A percentile compares a stretch with the other conserved stretches of the same genome.
These are phyloP conservation scores for Pleodorina starrii DNA, from an alignment of 139 green algal species.

Conservation along the genomic window DNA sequence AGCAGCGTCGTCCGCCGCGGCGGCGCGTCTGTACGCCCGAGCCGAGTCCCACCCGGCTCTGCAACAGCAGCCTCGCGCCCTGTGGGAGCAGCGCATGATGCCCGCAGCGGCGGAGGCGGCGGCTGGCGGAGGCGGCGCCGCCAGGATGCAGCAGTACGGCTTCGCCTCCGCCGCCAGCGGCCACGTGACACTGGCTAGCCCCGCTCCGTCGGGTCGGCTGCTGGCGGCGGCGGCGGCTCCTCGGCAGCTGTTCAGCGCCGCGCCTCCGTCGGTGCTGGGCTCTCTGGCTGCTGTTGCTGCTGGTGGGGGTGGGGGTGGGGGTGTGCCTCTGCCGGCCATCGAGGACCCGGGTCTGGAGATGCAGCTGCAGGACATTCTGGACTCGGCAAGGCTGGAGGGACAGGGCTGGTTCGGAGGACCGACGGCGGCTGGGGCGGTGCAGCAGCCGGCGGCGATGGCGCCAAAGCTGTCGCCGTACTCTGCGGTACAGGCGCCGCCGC, in stretches of 20 bases:
- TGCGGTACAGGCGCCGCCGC: not conserved
- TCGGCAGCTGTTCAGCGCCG: conserved; percentile 6
- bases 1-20: too few relatives aligned
- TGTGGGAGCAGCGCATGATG: not conserved
- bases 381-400: not conserved
- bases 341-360: conserved; percentile 8
- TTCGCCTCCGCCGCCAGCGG: not conserved
- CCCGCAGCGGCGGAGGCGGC: not conserved
- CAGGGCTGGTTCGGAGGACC: not conserved
- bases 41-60: too few relatives aligned
- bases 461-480: not conserved
- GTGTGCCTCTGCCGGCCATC: not conserved
- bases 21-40: too few relatives aligned
- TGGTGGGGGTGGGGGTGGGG: too few relatives aligned
- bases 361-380: conserved; percentile 41
- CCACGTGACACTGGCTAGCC: not conserved
- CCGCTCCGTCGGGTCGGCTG: not conserved
- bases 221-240: not conserved
- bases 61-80: too few relatives aligned
- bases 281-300: not conserved
- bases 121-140: not conserved
- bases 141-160: not conserved
- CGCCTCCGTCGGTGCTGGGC: not conserved
- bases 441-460: not conserved
- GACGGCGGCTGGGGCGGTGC: not conserved